Percentiles rank a stretch among this genome's conserved stretches.
These are phyloP conservation scores for Graphiopsis chlorocephala DNA, from an alignment of 2,329 filamentous ascomycete genomes.

Conservation along the genomic window DNA sequence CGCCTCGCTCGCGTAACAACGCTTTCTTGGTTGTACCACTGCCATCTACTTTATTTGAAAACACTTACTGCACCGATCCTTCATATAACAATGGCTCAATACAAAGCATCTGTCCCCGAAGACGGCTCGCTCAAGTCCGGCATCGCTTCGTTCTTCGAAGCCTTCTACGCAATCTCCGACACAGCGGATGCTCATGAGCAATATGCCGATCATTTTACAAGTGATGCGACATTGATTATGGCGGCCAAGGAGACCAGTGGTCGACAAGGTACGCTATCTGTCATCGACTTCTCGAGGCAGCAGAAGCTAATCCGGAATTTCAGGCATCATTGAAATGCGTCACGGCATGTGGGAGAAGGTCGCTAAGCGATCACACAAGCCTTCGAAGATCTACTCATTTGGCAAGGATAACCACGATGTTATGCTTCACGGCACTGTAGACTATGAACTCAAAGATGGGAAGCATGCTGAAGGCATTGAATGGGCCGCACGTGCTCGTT, in stretches of 20 bases:
- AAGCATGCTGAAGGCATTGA: slow-evolving; percentile 43
- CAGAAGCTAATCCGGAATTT: neutral
- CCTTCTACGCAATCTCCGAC: slow-evolving; percentile 48
- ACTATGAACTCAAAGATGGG: slow-evolving; percentile 53
- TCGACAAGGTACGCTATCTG: slow-evolving; percentile 39
- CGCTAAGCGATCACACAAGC: slow-evolving; percentile 44
- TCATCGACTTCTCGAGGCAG: neutral
- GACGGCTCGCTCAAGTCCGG: slow-evolving; percentile 37
- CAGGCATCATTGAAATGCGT: slow-evolving; percentile 52
- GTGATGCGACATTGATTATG: slow-evolving; percentile 53
- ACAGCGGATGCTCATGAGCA: slow-evolving; percentile 48
- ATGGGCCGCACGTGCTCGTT: slow-evolving; percentile 55
- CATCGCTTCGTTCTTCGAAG: slow-evolving; percentile 45
- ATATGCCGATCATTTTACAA: slow-evolving; percentile 49
- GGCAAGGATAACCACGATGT: slow-evolving; percentile 47
- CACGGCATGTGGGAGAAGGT: slow-evolving; percentile 55
- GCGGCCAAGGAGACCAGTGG: slow-evolving; percentile 48
- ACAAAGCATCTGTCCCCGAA: slow-evolving; percentile 28
- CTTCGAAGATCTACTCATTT: slow-evolving; percentile 51
- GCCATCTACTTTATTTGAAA: neutral
- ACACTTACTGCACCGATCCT: neutral
- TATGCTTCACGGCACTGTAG: slow-evolving; percentile 55
- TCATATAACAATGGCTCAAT: slow-evolving; percentile 22
- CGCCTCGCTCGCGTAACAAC: neutral
- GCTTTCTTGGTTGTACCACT: neutral